Base-by-base conservation (phyloP, 805 yeast genomes). In the Kodamaea fukazawae region DNA sequence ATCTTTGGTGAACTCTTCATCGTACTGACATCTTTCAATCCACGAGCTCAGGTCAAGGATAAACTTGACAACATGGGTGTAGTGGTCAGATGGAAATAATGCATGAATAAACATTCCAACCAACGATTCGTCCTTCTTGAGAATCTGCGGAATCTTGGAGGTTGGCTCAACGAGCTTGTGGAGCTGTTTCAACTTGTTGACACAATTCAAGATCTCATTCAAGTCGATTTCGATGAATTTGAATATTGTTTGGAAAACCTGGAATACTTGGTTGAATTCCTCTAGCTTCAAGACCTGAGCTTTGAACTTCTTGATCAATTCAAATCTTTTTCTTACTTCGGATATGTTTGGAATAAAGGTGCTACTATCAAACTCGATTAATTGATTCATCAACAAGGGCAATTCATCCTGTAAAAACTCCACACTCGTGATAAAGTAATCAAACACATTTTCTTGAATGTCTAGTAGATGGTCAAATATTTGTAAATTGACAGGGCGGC, bases 171-270 rank as follows among this genome's bases (percentile, higher is more conserved):
- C 36, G 4, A 15, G n/a, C 16, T 36, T 23, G 29, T 34, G 34
- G 20, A 22, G 34, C 13, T 33, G 30, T 20, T 36, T 34, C 15
- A 44, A 27, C n/a, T 29, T 35, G 11, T 18, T 26, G 25, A 40
- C 31, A 15, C 27, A 29, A 27, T 10, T n/a, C 31, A 25, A 32
- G 23, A 40, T 27, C 15, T 33, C 34, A 13, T 12, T 29, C 22
- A 39, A 27, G 18, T 33, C 39, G 26, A 30, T 34, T 14, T 32
- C 34, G 13, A 43, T 29, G 27, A 43, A 43, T 9, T 28, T 29
- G 14, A 43, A 37, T 9, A 40, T 32, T 14, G 46, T 43, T 20
- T 32, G 32, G 37, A 36, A 43, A 5, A 40, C 34, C 34, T 36
- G 16, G 9, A 30, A 8, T 4, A 36, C 36, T 10, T 43, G 36